Evolutionary conservation across 2,329 filamentous ascomycete genomes (phyloP), one percentile per base, ranked within the genome.

Genomic region (Canariomyces notabilis): DNA sequence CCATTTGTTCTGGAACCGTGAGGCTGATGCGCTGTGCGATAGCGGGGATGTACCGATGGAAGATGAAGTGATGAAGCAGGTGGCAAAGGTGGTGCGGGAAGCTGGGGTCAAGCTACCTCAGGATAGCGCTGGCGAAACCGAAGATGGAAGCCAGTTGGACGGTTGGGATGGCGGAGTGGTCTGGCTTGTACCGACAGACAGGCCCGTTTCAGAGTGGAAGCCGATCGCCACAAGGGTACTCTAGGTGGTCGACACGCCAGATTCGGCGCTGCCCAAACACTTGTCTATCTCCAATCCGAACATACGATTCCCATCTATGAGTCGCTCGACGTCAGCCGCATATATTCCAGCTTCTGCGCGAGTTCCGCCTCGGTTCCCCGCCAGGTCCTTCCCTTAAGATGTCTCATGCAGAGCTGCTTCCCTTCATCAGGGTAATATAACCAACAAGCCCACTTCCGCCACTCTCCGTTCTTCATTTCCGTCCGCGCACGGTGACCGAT

Each of bases 391-490:
- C 76, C 76, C 33, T 76, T 67, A 0, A 78, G 63, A 49, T 79
- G 76, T 36, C 68, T 62, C 37, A 79, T 49, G 39, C 75, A 78
- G 5, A 74, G 51, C 37, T 58, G 53, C 42, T 58, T 67, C 1
- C 73, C 76, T 2, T 71, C 61, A 1, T 68, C 66, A 0, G 76
- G 75, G 29, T 75, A 76, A 51, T 75, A 79, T 15, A 78, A 61
- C 76, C 76, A 79, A 26, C 68, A 75, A 0, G 73, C 76, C 75
- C 75, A 79, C 49, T 71, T 72, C 2, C 51, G 52, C 72, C 74
- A 79, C 22, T 61, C 41, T 0, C 75, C 74, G 5, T 71, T 65
- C 55, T 79, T 79, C 76, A 79, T 79, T 58, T 78, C 74, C 0
- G 66, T 61, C n/a, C 76, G 66, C 2, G 75, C 76, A 1, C 73